Evolutionary conservation across 176 grass and related monocot species (phyloP).

Genomic region (Cenchrus fungigraminus): DNA sequence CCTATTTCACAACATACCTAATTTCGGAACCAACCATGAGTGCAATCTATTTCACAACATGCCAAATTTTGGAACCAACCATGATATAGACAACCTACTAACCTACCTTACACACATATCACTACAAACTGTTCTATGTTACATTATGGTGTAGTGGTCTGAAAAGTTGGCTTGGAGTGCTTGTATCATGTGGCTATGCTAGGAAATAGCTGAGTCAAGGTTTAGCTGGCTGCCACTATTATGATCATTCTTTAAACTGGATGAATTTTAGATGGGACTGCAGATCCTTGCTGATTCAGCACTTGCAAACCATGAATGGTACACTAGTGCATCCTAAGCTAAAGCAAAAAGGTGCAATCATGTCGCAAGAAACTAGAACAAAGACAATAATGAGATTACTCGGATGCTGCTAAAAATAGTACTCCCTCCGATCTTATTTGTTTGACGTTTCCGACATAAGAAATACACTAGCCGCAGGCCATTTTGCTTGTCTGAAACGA

Average conservation of each 20-base stretch:
- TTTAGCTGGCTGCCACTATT: slow-evolving; percentile 23
- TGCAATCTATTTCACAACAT: not conserved
- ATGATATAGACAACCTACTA: slow-evolving; percentile 3
- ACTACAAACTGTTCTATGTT: slow-evolving; percentile 6
- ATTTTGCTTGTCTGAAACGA: no score
- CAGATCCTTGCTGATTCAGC: slow-evolving; percentile 8
- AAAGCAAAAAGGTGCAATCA: slow-evolving; percentile 7
- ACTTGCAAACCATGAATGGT: not conserved
- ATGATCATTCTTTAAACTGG: slow-evolving; percentile 10
- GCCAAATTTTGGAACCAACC: slow-evolving; percentile 1
- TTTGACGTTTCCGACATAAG: no score
- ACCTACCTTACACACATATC: slow-evolving; percentile 9
- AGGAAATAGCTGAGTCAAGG: slow-evolving; percentile 12
- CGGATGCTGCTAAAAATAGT: not conserved
- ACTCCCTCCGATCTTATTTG: no score
- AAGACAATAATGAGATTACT: slow-evolving; percentile 23
- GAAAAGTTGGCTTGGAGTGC: slow-evolving; percentile 11
- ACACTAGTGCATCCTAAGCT: not conserved
- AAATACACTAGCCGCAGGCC: no score
- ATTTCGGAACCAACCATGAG: slow-evolving; percentile 23
- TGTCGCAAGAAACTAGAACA: not conserved
- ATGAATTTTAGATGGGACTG: not conserved
- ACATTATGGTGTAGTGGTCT: not conserved
- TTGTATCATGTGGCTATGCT: not conserved
- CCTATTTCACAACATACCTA: not conserved